A percentile compares a stretch with the other conserved stretches of the same genome.
phyloP scores from a whole-genome alignment of 2,329 filamentous ascomycete species.

The Xylaria sp. region DNA sequence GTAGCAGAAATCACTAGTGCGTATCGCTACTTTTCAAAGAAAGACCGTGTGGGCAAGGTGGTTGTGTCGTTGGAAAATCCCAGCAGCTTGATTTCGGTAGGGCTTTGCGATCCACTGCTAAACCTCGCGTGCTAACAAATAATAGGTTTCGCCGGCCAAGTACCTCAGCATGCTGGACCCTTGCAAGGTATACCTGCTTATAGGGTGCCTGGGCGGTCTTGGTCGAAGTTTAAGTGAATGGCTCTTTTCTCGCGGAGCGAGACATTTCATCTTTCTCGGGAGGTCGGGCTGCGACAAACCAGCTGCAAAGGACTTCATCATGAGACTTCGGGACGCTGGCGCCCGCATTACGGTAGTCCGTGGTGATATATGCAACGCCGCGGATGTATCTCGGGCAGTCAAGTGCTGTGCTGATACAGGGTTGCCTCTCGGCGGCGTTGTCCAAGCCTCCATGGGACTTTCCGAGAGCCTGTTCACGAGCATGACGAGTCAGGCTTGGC shows the following conservation, averaged over 20 bases:
- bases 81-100: too few species aligned
- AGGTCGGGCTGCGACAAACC: constrained; percentile 35
- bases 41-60: too few species aligned
- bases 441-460: constrained; percentile 44
- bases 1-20: too few species aligned
- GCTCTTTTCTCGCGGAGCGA: constrained; percentile 38
- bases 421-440: constrained; percentile 37
- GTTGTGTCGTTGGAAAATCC: too few species aligned
- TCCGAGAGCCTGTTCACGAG: constrained; percentile 32
- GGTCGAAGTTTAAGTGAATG: constrained; percentile 33
- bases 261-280: constrained; percentile 40
- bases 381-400: constrained; percentile 17
- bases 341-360: constrained; percentile 8
- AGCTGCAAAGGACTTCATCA: constrained; percentile 28
- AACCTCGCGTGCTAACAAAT: too few species aligned
- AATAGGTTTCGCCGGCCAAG: too few species aligned
- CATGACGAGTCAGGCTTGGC: constrained; percentile 27
- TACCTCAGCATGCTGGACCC: too few species aligned
- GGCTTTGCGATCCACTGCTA: too few species aligned
- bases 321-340: constrained; percentile 5
- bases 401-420: not conserved
- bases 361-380: constrained; percentile 16
- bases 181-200: constrained; percentile 19
- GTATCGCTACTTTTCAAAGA: too few species aligned
- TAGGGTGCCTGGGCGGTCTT: constrained; percentile 35